Percentiles rank a stretch among this genome's conserved stretches.
These are phyloP conservation scores for Extremus antarcticus DNA, from an alignment of 495 filamentous ascomycete species.

Conservation along the genomic window DNA sequence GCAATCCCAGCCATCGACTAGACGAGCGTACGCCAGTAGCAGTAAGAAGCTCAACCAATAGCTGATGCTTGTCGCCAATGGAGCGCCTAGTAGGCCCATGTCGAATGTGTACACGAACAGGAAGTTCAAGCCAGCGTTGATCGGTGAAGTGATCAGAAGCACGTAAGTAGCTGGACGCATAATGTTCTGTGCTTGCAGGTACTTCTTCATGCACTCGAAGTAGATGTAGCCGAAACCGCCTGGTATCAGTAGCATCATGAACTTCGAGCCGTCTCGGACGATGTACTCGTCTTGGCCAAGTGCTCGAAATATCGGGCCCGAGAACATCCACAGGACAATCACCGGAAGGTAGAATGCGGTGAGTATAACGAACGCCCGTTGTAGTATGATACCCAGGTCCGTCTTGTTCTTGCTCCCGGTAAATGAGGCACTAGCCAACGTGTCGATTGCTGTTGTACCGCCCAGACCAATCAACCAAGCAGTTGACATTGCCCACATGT, in stretches of 20 bases:
- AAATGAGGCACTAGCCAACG: slow-evolving; percentile 74
- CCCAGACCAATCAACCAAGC: slow-evolving; percentile 86
- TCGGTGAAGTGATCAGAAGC: slow-evolving; percentile 67
- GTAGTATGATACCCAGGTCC: slow-evolving; percentile 72
- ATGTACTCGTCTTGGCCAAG: slow-evolving; percentile 75
- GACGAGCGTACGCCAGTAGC: slow-evolving; percentile 64
- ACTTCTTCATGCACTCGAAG: slow-evolving; percentile 89
- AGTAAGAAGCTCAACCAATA: slow-evolving; percentile 81
- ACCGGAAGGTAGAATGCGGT: slow-evolving; percentile 66
- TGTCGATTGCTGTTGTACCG: slow-evolving; percentile 87
- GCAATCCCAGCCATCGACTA: slow-evolving; percentile 60
- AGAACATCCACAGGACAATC: slow-evolving; percentile 63
- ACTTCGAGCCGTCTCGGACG: slow-evolving; percentile 61
- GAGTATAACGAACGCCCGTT: slow-evolving; percentile 67
- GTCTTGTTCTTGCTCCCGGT: slow-evolving; percentile 74
- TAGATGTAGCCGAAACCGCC: slow-evolving; percentile 85
- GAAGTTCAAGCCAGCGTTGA: slow-evolving; percentile 69
- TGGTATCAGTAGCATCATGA: slow-evolving; percentile 68
- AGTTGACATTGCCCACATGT: slow-evolving; percentile 90
- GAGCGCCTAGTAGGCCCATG: slow-evolving; percentile 67
- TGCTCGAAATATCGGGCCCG: slow-evolving; percentile 61
- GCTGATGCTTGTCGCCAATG: slow-evolving; percentile 69
- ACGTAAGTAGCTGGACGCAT: slow-evolving; percentile 85
- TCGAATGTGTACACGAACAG: slow-evolving; percentile 64
- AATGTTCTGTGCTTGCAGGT: slow-evolving; percentile 80